Percentiles rank a stretch among this genome's conserved stretches.
phyloP scores from a whole-genome alignment of 805 yeast genomes.

The Kregervanrija pseudodelftensis region DNA sequence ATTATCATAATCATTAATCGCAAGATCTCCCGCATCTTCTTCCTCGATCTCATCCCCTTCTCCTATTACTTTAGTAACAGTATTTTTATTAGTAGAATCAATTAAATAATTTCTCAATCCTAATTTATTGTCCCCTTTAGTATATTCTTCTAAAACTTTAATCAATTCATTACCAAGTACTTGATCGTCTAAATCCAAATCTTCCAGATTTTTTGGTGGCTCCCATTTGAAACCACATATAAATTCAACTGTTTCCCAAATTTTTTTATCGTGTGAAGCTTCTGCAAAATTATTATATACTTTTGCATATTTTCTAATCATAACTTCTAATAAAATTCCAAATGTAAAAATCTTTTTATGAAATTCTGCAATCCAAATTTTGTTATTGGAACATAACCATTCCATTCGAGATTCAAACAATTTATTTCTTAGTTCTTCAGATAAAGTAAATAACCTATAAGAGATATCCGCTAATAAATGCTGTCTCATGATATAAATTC shows the following conservation, averaged over 20 bases:
- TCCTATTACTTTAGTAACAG: not conserved
- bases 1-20: no score
- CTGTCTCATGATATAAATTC: slow-evolving; percentile 7
- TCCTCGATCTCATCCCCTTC: not conserved
- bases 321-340: slow-evolving; percentile 10
- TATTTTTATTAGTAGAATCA: not conserved
- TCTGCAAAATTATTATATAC: no score
- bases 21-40: not conserved
- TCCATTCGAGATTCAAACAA: slow-evolving; percentile 1
- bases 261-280: no score
- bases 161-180: not conserved
- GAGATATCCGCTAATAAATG: slow-evolving; percentile 5
- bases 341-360: slow-evolving; percentile 6
- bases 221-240: no score
- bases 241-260: no score
- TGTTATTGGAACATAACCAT: slow-evolving; percentile 4
- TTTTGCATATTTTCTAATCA: slow-evolving; percentile 2
- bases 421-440: not conserved
- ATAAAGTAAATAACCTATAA: slow-evolving; percentile 2
- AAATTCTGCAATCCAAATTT: slow-evolving; percentile 9
- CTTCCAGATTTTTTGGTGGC: no score
- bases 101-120: not conserved
- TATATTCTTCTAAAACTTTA: not conserved
- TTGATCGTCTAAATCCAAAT: no score
- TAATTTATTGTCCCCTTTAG: not conserved